Evolutionary conservation across 2,329 filamentous ascomycete species (phyloP).

Genomic region (Pyricularia sp.): DNA sequence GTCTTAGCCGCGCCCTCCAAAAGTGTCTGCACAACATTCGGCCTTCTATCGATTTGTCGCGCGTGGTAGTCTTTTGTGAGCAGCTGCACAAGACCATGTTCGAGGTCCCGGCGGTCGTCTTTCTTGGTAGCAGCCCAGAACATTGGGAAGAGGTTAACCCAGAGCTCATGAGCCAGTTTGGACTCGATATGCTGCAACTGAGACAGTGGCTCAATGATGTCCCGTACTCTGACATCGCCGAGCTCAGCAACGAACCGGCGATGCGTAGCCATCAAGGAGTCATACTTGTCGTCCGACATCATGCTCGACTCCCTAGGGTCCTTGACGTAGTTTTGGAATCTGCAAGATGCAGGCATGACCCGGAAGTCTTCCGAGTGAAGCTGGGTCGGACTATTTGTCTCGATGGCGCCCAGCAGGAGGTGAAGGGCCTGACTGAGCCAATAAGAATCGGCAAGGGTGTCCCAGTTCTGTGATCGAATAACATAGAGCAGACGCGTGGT

Average conservation of each 20-base stretch:
- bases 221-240: slow-evolving; percentile 73
- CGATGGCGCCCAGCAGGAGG: slow-evolving; percentile 78
- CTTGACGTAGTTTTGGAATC: slow-evolving; percentile 61
- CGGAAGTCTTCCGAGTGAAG: slow-evolving; percentile 77
- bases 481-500: slow-evolving; percentile 83
- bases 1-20: slow-evolving; percentile 77
- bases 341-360: slow-evolving; percentile 56
- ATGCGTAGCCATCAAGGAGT: slow-evolving; percentile 64
- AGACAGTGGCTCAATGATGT: slow-evolving; percentile 77
- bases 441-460: slow-evolving; percentile 85
- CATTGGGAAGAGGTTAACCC: slow-evolving; percentile 82
- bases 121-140: slow-evolving; percentile 81
- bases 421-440: slow-evolving; percentile 96
- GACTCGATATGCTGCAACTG: slow-evolving; percentile 87
- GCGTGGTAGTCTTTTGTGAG: slow-evolving; percentile 93
- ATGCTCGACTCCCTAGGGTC: slow-evolving; percentile 51
- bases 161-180: slow-evolving; percentile 73
- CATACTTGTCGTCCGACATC: slow-evolving; percentile 73
- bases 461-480: slow-evolving; percentile 89
- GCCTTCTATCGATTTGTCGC: slow-evolving; percentile 84
- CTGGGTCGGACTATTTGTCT: slow-evolving; percentile 66
- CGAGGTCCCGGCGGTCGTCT: slow-evolving; percentile 81
- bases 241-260: slow-evolving; percentile 74
- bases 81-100: slow-evolving; percentile 79
- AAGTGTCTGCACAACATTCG: slow-evolving; percentile 88